Evolutionary conservation across 192 early-diverging fungal genomes (phyloP).

Genomic region (Endogone sp.): DNA sequence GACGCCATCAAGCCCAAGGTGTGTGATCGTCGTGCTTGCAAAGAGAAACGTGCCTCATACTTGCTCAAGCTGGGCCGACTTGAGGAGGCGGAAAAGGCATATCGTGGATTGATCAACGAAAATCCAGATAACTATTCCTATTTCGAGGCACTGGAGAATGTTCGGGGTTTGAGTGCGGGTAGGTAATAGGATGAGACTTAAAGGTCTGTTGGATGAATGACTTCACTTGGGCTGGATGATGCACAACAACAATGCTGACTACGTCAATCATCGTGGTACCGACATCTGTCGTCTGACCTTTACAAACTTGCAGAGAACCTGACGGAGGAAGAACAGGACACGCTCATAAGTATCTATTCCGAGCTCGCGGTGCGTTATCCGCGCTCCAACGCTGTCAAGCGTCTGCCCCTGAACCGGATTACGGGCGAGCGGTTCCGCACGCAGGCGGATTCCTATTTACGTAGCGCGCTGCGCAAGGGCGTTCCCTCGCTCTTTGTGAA

Average conservation of each 20-base stretch:
- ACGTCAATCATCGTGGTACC: no score
- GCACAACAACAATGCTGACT: no score
- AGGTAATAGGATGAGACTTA: slow-evolving; percentile 14
- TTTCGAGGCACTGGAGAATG: slow-evolving; percentile 57
- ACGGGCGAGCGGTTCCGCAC: slow-evolving; percentile 61
- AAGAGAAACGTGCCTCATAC: slow-evolving; percentile 70
- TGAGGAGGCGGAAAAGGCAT: slow-evolving; percentile 71
- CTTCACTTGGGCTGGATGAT: no score
- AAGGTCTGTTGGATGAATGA: no score
- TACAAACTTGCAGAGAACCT: slow-evolving; percentile 1
- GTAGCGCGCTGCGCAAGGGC: slow-evolving; percentile 79
- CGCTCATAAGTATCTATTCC: slow-evolving; percentile 22
- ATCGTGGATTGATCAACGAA: slow-evolving; percentile 66
- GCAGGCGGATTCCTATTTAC: slow-evolving; percentile 63
- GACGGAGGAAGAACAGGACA: slow-evolving; percentile 22
- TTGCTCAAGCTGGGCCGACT: slow-evolving; percentile 61
- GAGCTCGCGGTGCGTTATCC: slow-evolving; percentile 67
- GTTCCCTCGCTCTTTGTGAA: slow-evolving; percentile 91
- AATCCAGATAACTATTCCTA: slow-evolving; percentile 83
- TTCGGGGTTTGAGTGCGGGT: slow-evolving; percentile 48
- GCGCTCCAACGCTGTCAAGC: slow-evolving; percentile 75
- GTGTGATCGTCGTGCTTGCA: slow-evolving; percentile 68
- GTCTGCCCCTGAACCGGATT: slow-evolving; percentile 72
- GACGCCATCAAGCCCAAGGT: slow-evolving; percentile 69
- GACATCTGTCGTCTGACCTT: no score